Percentiles rank a stretch among this genome's conserved stretches.
phyloP scores from a whole-genome alignment of 140 eudicot genomes.

The Cichorium intybus region DNA sequence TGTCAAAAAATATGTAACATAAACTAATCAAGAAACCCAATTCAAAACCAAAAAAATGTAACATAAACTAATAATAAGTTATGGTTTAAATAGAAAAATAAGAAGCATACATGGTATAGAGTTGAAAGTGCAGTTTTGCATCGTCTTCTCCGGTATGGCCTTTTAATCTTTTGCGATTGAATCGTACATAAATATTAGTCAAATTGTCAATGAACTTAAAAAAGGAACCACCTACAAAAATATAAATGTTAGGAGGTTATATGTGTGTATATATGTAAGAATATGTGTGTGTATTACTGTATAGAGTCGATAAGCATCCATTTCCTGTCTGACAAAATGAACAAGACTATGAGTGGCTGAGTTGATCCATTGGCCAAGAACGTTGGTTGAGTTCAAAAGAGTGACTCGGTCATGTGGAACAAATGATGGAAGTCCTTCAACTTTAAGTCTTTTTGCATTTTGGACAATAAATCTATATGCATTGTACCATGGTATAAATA shows the following conservation, averaged over 20 bases:
- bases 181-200: slow-evolving; percentile 80
- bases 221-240: slow-evolving; percentile 76
- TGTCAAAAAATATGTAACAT: not conserved
- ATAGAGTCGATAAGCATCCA: slow-evolving; percentile 71
- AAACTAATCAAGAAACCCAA: not conserved
- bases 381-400: slow-evolving; percentile 55
- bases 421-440: slow-evolving; percentile 78
- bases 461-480: slow-evolving; percentile 80
- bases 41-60: not conserved
- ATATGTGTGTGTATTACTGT: slow-evolving; percentile 35
- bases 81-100: not conserved
- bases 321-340: slow-evolving; percentile 72
- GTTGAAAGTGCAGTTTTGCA: slow-evolving; percentile 95
- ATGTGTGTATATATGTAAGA: not conserved
- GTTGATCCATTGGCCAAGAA: slow-evolving; percentile 78
- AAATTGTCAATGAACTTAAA: slow-evolving; percentile 72
- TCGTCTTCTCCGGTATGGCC: slow-evolving; percentile 91
- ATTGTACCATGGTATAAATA: slow-evolving; percentile 80
- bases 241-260: not conserved
- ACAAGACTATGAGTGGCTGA: slow-evolving; percentile 70
- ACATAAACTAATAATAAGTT: not conserved
- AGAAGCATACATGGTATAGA: slow-evolving; percentile 62
- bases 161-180: slow-evolving; percentile 84
- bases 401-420: slow-evolving; percentile 45
- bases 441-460: slow-evolving; percentile 69